These are phyloP conservation scores for Fonsecaea multimorphosa DNA, from an alignment of 2,329 filamentous ascomycete genomes.

Conservation along the genomic window DNA sequence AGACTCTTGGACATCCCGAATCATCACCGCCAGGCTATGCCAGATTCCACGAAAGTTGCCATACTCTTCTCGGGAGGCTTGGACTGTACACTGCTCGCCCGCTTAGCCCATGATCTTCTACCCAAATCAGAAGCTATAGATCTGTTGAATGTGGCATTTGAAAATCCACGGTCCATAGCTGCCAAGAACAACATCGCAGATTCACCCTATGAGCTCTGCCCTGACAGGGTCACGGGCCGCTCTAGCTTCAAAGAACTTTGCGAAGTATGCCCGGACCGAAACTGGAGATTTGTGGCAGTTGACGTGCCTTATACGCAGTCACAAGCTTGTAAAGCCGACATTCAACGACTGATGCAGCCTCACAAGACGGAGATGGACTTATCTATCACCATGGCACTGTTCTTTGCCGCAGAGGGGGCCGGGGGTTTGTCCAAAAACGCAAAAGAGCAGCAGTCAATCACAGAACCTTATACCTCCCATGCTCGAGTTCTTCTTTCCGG, in stretches of 20 bases:
- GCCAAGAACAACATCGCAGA: constrained; percentile 53
- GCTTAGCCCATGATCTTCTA: constrained; percentile 77
- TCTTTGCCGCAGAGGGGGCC: constrained; percentile 83
- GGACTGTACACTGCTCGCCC: constrained; percentile 87
- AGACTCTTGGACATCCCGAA: constrained; percentile 36
- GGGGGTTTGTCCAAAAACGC: constrained; percentile 50
- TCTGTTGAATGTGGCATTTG: constrained; percentile 93
- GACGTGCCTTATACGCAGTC: constrained; percentile 83
- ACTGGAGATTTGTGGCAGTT: constrained; percentile 80
- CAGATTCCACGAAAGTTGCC: constrained; percentile 61
- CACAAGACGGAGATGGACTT: constrained; percentile 99
- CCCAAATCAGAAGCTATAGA: constrained; percentile 74
- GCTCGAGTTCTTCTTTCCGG: constrained; percentile 89
- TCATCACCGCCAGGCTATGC: constrained; percentile 25
- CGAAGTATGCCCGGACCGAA: constrained; percentile 69
- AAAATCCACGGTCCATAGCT: constrained; percentile 79
- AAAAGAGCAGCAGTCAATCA: neutral
- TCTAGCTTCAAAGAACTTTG: constrained; percentile 78
- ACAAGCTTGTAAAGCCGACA: constrained; percentile 67
- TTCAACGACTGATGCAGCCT: constrained; percentile 82
- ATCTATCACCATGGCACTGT: constrained; percentile 91
- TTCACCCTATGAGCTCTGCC: constrained; percentile 77
- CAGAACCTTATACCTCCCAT: constrained; percentile 64
- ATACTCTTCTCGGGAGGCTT: constrained; percentile 93
- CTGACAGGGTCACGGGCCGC: constrained; percentile 86